These are phyloP conservation scores for Hibiscus syriacus DNA, from an alignment of 345 rosid species.

Conservation along the genomic window DNA sequence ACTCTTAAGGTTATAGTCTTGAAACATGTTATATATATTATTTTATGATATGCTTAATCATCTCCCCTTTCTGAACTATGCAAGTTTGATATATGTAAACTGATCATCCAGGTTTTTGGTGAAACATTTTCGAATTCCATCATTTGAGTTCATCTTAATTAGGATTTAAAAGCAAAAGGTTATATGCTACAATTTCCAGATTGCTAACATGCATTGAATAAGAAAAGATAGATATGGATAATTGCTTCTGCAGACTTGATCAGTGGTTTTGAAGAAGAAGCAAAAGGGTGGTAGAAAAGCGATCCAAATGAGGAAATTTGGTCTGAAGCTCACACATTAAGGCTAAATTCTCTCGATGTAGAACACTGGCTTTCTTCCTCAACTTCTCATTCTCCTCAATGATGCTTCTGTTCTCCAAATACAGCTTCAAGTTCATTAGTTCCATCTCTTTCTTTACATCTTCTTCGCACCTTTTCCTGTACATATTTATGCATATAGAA, in stretches of 20 bases:
- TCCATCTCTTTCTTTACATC: slow-evolving; percentile 36
- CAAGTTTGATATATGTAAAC: background rate
- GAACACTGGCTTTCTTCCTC: slow-evolving; percentile 45
- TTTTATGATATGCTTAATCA: too few relatives aligned
- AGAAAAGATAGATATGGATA: background rate
- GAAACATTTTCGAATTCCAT: background rate
- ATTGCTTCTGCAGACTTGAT: too few relatives aligned
- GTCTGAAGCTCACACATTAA: slow-evolving; percentile 37
- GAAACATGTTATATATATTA: too few relatives aligned
- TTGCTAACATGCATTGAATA: background rate
- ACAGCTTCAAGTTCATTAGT: slow-evolving; percentile 51
- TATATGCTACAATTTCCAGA: background rate
- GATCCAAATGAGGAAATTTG: too few relatives aligned
- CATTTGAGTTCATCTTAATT: background rate
- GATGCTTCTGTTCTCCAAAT: slow-evolving; percentile 49
- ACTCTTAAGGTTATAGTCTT: too few relatives aligned
- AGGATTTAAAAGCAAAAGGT: background rate
- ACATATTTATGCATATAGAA: background rate
- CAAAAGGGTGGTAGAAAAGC: too few relatives aligned
- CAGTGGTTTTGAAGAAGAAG: too few relatives aligned
- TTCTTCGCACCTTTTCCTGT: slow-evolving; percentile 25
- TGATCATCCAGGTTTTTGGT: background rate
- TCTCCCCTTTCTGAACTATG: too few relatives aligned
- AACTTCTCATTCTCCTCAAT: slow-evolving; percentile 56
- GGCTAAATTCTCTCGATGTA: slow-evolving; percentile 48